Conservation (phyloP, 2,329 filamentous ascomycete genomes). For the Aureobasidium sp. region DNA sequence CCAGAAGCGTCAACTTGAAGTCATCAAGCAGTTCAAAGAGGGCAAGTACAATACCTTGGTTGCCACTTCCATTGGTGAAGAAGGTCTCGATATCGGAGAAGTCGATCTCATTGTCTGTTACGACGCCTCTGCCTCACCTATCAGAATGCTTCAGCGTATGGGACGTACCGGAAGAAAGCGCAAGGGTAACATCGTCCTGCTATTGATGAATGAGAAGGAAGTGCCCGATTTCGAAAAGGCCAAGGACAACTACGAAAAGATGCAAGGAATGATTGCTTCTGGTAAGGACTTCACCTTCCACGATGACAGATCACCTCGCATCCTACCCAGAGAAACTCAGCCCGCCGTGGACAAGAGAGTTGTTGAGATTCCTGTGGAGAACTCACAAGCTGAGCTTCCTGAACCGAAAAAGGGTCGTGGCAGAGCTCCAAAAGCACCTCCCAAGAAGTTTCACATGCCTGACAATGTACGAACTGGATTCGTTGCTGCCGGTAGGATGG, state of each 20-base stretch:
- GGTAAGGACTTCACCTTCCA: constrained; percentile 82
- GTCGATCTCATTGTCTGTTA: constrained; percentile 97
- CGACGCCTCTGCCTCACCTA: constrained; percentile 89
- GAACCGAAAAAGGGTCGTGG: constrained; percentile 53
- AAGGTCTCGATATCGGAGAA: constrained; percentile 96
- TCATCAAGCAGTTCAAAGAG: constrained; percentile 78
- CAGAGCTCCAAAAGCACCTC: constrained; percentile 50
- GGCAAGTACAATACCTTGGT: constrained; percentile 91
- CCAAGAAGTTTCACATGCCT: constrained; percentile 97
- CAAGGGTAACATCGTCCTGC: constrained; percentile 74
- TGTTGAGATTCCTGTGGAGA: constrained; percentile 86
- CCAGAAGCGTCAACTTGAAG: constrained; percentile 77
- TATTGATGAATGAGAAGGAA: constrained; percentile 92
- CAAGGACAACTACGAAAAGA: constrained; percentile 89
- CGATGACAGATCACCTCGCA: constrained; percentile 76
- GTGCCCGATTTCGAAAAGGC: constrained; percentile 79
- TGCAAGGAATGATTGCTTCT: constrained; percentile 85
- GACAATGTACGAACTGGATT: constrained; percentile 89
- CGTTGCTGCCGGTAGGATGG: constrained; percentile 50
- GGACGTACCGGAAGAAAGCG: constrained; percentile 90
- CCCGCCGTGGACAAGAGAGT: constrained; percentile 73
- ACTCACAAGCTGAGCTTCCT: constrained; percentile 65
- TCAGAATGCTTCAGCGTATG: constrained; percentile 97
- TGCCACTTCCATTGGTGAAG: constrained; percentile 96
- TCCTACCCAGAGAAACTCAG: constrained; percentile 68